Base-by-base conservation (phyloP, 176 grass and related monocot species). In the Miscanthus lutarioriparius region DNA sequence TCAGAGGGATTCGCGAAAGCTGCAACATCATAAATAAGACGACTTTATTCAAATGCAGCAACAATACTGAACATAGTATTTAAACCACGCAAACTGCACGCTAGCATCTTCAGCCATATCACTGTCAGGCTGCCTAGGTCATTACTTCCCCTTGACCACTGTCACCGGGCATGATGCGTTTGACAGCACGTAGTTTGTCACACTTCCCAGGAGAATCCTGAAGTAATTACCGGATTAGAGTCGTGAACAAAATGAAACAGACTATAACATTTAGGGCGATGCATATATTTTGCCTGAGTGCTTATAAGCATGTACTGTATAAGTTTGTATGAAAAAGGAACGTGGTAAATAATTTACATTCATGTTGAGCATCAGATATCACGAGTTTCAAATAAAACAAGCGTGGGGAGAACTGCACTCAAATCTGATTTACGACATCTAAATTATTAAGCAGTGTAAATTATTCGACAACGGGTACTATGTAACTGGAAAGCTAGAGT, bases 201-300 rank as follows among this genome's bases (percentile, higher is more conserved):
- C 95, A 10, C 95, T 97, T 43, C 95, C 95, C 44, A 97, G 76
- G 33, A 93, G 76, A 80, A 97, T 91, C 85, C 95, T 97, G 88
- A 72, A 82, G 19, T 6, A 72, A 66, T 72, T 5, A 2, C 8
- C 40, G 49, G 22, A 38, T 41, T 87, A 82, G 22, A 48, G 38
- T 32, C 8, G 7, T 12, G 10, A 59, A 53, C 19, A 47, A 78
- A 79, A 74, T 20, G 12, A 30, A 33, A 37, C n/a, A 25, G 27
- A 8, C 1, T 30, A 15, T 51, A 33, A 39, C 26, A 35, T 81
- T 4, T 14, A 10, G 27, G 64, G 35, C 5, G 23, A 43, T 33
- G 30, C 14, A 64, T 64, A 14, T 6, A 27, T 19, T n/a, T 66
- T 53, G 37, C 64, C 45, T 41, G 14, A 75, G 41, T 17, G 54